Evolutionary conservation across 768 basidiomycete genomes (phyloP).

Genomic region (Kwoniella sp.): DNA sequence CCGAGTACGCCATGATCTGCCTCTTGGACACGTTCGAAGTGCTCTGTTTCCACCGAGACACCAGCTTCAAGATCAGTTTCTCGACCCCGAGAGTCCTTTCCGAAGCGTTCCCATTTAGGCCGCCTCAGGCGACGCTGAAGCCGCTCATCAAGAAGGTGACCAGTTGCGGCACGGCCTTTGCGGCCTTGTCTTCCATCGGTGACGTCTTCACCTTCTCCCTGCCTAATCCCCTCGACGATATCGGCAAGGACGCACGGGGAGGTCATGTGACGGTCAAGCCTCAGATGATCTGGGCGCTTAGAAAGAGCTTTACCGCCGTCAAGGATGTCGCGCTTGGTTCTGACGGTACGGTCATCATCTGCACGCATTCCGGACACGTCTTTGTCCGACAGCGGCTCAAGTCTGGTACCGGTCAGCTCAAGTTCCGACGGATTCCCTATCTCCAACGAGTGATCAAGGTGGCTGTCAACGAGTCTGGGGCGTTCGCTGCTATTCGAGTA

Average conservation of each 20-base stretch:
- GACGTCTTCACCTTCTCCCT: conserved; percentile 80
- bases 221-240: conserved; percentile 45
- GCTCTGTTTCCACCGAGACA: conserved; percentile 73
- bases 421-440: conserved; percentile 72
- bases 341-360: conserved; percentile 83
- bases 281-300: conserved; percentile 82
- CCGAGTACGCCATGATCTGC: conserved; percentile 79
- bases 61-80: conserved; percentile 73
- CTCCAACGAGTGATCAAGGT: conserved; percentile 83
- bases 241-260: conserved; percentile 49
- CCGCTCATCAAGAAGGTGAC: conserved; percentile 74
- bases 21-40: conserved; percentile 76
- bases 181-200: conserved; percentile 76
- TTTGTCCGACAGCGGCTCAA: conserved; percentile 70
- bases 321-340: conserved; percentile 86
- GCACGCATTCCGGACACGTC: conserved; percentile 91
- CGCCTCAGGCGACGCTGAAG: conserved; percentile 67
- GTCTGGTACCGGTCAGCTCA: conserved; percentile 52
- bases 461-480: conserved; percentile 78
- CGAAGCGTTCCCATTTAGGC: conserved; percentile 70
- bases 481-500: conserved; percentile 75
- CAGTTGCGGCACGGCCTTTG: conserved; percentile 72
- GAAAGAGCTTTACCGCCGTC: conserved; percentile 80
- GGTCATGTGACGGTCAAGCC: conserved; percentile 59
- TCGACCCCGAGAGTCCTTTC: conserved; percentile 71